Evolutionary conservation across 2,329 filamentous ascomycete species (phyloP), one percentile per base, ranked within the genome.

Genomic region (Corynespora cassiicola): DNA sequence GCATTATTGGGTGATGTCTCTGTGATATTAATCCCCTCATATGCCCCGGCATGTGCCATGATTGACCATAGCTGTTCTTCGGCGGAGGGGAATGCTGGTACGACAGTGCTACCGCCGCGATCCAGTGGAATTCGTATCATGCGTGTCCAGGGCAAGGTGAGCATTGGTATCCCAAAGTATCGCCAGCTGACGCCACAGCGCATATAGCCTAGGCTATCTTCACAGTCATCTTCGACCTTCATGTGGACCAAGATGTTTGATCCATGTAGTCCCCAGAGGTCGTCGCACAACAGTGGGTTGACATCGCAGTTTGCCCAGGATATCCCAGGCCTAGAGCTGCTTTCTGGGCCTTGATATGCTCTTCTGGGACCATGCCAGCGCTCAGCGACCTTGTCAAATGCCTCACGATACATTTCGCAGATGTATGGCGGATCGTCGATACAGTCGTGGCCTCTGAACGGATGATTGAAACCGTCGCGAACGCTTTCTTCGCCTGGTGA

Each of bases 231-330:
- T 10, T 20, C 29, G 5, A 30, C 30, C 16, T 33, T 38, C 24
- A 43, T 25, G 26, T 43, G 40, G 7, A 35, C 18, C 14, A 43
- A 15, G 29, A 34, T 24, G 7, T 27, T 24, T 18, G 21, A 7
- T 22, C 14, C 15, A 14, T 11, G 29, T 2, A 43, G n/a, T 7
- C 40, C 40, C 23, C 17, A 39, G 17, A 15, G 12, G 6, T 8
- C 4, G 12, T 16, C 14, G 35, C 35, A 43, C 9, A 43, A 11
- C 5, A 43, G 23, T 10, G 40, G 40, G 15, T 16, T 32, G 14
- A 39, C 25, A 20, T 43, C 40, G 18, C 40, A 43, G 30, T 43
- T 24, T n/a, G 31, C 35, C n/a, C n/a, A 43, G 18, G 29, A n/a
- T n/a, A n/a, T n/a, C n/a, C n/a, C n/a, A n/a, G n/a, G n/a, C n/a